Conservation (phyloP, 148 eudicot genomes). For the Rhododendron molle region DNA sequence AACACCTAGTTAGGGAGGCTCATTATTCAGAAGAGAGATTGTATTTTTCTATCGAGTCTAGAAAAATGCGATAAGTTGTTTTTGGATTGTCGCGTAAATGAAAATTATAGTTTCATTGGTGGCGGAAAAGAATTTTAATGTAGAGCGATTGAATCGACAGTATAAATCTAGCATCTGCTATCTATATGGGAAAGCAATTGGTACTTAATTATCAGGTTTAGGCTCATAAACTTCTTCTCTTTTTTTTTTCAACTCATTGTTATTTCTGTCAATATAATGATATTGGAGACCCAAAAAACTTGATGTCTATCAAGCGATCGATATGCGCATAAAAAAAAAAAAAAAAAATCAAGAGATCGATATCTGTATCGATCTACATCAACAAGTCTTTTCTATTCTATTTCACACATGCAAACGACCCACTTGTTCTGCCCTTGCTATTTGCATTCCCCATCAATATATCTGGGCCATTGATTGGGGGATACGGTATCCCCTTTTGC, state of each 20-base stretch:
- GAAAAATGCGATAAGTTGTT: background rate
- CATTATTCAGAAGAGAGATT: background rate
- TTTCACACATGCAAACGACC: background rate
- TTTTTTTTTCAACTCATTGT: background rate
- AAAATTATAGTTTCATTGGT: background rate
- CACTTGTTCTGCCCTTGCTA: background rate
- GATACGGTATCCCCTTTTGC: background rate
- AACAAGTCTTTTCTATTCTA: background rate
- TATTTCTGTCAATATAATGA: background rate
- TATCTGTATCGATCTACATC: background rate
- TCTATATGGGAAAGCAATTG: background rate
- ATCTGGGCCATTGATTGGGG: background rate
- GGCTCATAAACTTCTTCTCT: background rate
- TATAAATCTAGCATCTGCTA: background rate
- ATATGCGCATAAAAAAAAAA: no score
- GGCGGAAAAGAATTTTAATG: background rate
- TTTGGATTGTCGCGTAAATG: background rate
- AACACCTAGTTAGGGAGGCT: background rate
- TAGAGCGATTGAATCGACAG: background rate
- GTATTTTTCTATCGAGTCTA: background rate
- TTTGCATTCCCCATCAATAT: background rate
- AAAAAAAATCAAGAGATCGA: no score
- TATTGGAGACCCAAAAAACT: background rate
- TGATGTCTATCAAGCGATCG: background rate
- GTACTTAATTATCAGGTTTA: background rate